A percentile compares a stretch with the other conserved stretches of the same genome.
Conservation (phyloP, 345 rosid genomes). For the Eucalyptus curtisii region DNA sequence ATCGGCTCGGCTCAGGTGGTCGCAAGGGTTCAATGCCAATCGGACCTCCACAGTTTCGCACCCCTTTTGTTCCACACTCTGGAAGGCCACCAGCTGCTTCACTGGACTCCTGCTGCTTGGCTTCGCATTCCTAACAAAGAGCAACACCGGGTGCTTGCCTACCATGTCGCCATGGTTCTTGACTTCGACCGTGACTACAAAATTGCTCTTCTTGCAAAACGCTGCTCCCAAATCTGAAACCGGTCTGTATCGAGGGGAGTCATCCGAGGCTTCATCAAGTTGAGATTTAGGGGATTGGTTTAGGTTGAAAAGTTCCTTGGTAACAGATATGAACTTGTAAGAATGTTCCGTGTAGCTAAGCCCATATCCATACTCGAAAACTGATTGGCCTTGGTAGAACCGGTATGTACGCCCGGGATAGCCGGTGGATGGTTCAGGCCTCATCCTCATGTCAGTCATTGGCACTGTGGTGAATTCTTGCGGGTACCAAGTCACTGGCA, state of each 20-base stretch:
- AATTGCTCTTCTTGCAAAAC: conserved; percentile 31
- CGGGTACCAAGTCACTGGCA: conserved; percentile 91
- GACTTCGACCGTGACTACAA: conserved; percentile 29
- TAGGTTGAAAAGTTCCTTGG: conserved; percentile 14
- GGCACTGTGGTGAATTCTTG: conserved; percentile 43
- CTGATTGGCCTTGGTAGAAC: conserved; percentile 52
- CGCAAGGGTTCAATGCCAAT: conserved; percentile 48
- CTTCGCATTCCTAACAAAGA: conserved; percentile 35
- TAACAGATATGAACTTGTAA: conserved; percentile 20
- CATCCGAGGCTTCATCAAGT: neutral
- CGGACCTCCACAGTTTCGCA: conserved; percentile 41
- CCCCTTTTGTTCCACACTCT: conserved; percentile 39
- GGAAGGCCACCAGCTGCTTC: conserved; percentile 66
- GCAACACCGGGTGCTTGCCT: conserved; percentile 70
- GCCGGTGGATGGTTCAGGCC: conserved; percentile 36
- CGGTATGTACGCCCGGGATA: conserved; percentile 87
- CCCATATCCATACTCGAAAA: conserved; percentile 66
- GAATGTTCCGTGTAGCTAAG: conserved; percentile 64
- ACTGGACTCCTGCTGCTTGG: conserved; percentile 39
- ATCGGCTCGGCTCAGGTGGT: conserved; percentile 54
- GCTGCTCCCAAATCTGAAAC: conserved; percentile 40
- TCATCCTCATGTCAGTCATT: conserved; percentile 89
- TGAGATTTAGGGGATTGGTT: conserved; percentile 11
- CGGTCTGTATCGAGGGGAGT: neutral
- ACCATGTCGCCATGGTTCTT: conserved; percentile 47